Base-by-base conservation (phyloP, 176 grass and related monocot species). In the Oryza coarctata region DNA sequence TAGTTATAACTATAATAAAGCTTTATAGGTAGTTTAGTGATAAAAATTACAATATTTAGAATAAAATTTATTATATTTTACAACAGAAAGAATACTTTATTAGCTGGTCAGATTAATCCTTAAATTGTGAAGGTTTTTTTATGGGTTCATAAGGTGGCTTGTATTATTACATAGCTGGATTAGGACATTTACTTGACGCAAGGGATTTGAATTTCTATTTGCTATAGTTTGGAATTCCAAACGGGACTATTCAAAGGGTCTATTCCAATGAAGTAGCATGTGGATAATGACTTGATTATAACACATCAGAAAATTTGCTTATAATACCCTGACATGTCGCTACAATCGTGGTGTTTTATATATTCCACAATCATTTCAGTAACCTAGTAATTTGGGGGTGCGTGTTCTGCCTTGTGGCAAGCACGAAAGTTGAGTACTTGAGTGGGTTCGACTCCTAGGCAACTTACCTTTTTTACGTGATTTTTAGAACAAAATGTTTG, bases 111-210 rank as follows among this genome's bases (percentile, higher is more conserved):
- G 20, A 55, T 22, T 55, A n/a, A 43, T 60, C 41, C 26, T 66
- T 33, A 8, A 79, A 71, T 33, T 18, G 7, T 10, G 23, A 20
- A 41, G 63, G 15, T 22, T 60, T 71, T 41, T 36, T 22, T 49
- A 63, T 62, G 18, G 11, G 32, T 74, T 6, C 2, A 1, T 69
- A 64, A 7, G 76, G 30, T 55, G 74, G 13, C 8, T 25, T 41
- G 0, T 0, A 1, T 60, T 35, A 27, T 27, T 5, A 17, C 8
- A 2, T 9, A 49, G 15, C 75, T 31, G 15, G 0, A 18, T 39
- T 17, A 43, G 33, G 74, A 30, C 60, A 33, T 74, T 73, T 77
- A 40, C 73, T 50, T 87, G 8, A 83, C 43, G 74, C 40, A n/a
- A 73, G 44, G 35, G 7, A 7, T 9, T 29, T 67, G 70, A 60